These are phyloP conservation scores for Tetrapisispora pingtungensis DNA, from an alignment of 805 yeast species.

Conservation along the genomic window DNA sequence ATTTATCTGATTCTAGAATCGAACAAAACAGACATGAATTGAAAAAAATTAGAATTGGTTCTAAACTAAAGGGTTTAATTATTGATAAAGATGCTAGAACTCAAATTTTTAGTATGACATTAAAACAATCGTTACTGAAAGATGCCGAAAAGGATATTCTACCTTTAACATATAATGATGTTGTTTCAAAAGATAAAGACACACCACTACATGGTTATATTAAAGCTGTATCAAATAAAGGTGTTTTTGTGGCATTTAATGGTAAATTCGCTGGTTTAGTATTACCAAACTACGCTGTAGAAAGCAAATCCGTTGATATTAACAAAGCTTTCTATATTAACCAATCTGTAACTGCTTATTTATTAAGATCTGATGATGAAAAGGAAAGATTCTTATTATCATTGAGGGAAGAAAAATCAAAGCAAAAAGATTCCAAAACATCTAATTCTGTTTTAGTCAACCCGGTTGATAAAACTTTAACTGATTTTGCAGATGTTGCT, in stretches of 20 bases:
- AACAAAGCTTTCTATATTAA: constrained; percentile 44
- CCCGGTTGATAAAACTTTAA: constrained; percentile 51
- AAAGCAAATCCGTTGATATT: constrained; percentile 43
- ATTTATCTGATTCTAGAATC: constrained; percentile 63
- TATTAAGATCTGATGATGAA: constrained; percentile 57
- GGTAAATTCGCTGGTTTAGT: constrained; percentile 76
- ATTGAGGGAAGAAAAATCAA: constrained; percentile 33
- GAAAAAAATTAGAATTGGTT: constrained; percentile 57
- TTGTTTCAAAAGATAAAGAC: constrained; percentile 34
- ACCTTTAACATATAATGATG: constrained; percentile 53
- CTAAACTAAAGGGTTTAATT: constrained; percentile 46
- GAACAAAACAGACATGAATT: constrained; percentile 59
- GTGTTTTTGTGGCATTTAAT: constrained; percentile 76
- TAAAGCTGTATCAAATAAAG: constrained; percentile 65
- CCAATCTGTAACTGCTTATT: constrained; percentile 64
- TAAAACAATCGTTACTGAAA: constrained; percentile 55
- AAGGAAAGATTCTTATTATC: constrained; percentile 64
- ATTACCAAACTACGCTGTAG: constrained; percentile 59
- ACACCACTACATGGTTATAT: constrained; percentile 60
- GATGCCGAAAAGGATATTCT: constrained; percentile 46
- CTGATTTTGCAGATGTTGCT: constrained; percentile 38
- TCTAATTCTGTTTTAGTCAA: constrained; percentile 30
- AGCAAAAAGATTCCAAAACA: constrained; percentile 7
- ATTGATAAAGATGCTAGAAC: constrained; percentile 57
- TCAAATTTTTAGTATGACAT: constrained; percentile 50